Evolutionary conservation across 2,329 filamentous ascomycete species (phyloP), one percentile per base, ranked within the genome.

Genomic region (Pseudonectria buxi): DNA sequence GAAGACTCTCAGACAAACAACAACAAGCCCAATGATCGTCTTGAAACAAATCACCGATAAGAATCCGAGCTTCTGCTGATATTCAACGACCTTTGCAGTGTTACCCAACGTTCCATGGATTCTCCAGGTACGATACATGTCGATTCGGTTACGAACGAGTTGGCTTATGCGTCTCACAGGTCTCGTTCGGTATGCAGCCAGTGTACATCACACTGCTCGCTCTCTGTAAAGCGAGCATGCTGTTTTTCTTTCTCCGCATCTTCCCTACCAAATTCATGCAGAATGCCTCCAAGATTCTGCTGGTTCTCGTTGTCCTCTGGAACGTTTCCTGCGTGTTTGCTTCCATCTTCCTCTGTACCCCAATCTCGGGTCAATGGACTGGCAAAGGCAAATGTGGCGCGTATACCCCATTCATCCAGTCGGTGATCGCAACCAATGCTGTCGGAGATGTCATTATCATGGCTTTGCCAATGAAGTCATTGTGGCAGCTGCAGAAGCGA

Each of bases 271-370:
- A 12, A 0, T 55, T 55, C 10, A 53, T 55, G 41, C 43, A 55
- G 16, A 35, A 26, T 0, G 46, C 54, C 3, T 55, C 56, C 22
- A 55, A 53, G 26, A 47, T 51, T 5, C 48, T 66, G 6, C 59
- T 61, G 4, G 37, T 33, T 14, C 56, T 70, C 6, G 55, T 63
- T 11, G 51, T n/a, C n/a, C n/a, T n/a, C 61, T 25, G 43, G 49
- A 24, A 71, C 68, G 66, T 50, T 56, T n/a, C 57, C 13, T 65
- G 62, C 32, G 50, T 69, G 11, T 62, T 56, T 5, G 34, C 51
- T 3, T 54, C 43, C 47, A 59, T 71, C 36, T 71, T 72, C 47
- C 60, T 68, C 28, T 72, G 69, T 51, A 57, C 54, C 0, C 69
- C 68, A 0, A 55, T 71, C 5, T 46, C 59, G 6, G 67, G 63